These are phyloP conservation scores for Phoma sp. DNA, from an alignment of 2,329 filamentous ascomycete species.

Conservation along the genomic window DNA sequence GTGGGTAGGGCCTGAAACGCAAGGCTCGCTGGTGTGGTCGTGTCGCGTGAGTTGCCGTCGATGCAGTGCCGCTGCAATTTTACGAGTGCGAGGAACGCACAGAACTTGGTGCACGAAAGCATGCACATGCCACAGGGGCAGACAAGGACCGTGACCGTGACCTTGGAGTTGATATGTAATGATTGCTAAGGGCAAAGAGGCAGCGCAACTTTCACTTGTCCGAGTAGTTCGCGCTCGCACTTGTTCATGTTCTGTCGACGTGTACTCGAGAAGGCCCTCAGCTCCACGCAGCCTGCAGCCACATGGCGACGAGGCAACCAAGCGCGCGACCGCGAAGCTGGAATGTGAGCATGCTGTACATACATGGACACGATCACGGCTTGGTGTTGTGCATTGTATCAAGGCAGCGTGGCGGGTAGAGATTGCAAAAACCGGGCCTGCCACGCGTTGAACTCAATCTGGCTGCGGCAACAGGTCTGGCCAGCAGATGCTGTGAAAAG, in stretches of 20 bases:
- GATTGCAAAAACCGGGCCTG: slow-evolving; percentile 22
- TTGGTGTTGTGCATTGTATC: slow-evolving; percentile 8
- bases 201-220: background rate
- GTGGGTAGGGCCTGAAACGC: slow-evolving; percentile 1
- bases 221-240: background rate
- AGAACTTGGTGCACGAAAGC: slow-evolving; percentile 1
- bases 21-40: background rate
- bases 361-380: background rate
- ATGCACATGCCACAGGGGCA: slow-evolving; percentile 5
- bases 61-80: slow-evolving; percentile 1
- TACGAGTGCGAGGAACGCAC: slow-evolving; percentile 4
- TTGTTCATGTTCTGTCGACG: background rate
- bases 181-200: background rate
- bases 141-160: background rate
- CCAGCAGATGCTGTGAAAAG: slow-evolving; percentile 22
- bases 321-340: background rate
- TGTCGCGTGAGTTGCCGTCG: slow-evolving; percentile 9
- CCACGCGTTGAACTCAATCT: slow-evolving; percentile 23
- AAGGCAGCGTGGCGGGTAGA: slow-evolving; percentile 14
- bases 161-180: background rate
- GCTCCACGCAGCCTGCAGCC: slow-evolving; percentile 14
- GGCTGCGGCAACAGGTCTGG: slow-evolving; percentile 22
- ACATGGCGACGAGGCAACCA: slow-evolving; percentile 2
- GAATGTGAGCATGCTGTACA: background rate
- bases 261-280: slow-evolving; percentile 1